A percentile compares a stretch with the other conserved stretches of the same genome.
Evolutionary conservation across 495 filamentous ascomycete genomes (phyloP).

Genomic region (Trichoderma reesei): DNA sequence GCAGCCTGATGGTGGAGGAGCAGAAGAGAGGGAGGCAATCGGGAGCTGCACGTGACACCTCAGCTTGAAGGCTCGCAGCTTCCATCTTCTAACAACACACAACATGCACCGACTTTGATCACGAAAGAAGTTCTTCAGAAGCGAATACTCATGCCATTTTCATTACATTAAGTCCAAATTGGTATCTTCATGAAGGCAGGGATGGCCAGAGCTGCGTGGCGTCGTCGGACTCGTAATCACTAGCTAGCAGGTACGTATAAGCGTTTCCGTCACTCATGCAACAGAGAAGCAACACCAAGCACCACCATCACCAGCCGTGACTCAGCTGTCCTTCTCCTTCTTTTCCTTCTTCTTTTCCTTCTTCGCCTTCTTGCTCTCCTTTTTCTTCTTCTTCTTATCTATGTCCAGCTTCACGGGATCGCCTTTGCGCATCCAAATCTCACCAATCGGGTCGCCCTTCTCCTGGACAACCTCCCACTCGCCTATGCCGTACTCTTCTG

Average conservation of each 20-base stretch:
- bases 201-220: too few relatives aligned
- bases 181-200: too few relatives aligned
- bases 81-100: neutral
- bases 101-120: neutral
- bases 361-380: neutral
- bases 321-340: neutral
- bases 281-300: neutral
- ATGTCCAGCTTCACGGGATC: conserved; percentile 6
- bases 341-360: neutral
- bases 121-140: neutral
- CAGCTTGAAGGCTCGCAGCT: neutral
- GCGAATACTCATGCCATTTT: neutral
- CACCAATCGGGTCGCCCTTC: conserved; percentile 56
- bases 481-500: conserved; percentile 53
- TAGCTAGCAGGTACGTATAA: neutral
- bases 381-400: conserved; percentile 10
- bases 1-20: neutral
- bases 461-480: conserved; percentile 59
- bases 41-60: conserved; percentile 7
- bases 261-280: neutral
- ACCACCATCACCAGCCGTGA: neutral
- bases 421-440: conserved; percentile 42
- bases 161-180: too few relatives aligned
- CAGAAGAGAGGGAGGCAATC: neutral
- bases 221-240: too few relatives aligned